Conservation (phyloP, 2,329 filamentous ascomycete genomes). For the Coleophoma eucalyptorum region DNA sequence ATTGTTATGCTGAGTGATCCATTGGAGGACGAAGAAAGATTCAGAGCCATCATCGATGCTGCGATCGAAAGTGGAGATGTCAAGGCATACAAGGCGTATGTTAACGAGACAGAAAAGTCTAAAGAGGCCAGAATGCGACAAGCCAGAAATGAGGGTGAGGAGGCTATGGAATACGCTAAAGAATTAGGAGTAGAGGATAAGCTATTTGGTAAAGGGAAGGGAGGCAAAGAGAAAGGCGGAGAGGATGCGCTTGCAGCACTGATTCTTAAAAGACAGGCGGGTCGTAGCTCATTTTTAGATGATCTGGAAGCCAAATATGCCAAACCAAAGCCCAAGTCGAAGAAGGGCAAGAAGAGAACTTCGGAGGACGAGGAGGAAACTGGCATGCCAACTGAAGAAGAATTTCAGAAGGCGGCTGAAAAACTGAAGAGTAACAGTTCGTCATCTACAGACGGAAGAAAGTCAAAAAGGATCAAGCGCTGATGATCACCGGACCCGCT, state of each 20-base stretch:
- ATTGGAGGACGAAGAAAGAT: slow-evolving; percentile 79
- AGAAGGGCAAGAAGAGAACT: slow-evolving; percentile 46
- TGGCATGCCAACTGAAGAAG: slow-evolving; percentile 57
- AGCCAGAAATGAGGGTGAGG: slow-evolving; percentile 63
- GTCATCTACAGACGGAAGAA: slow-evolving; percentile 7
- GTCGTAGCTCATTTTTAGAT: slow-evolving; percentile 63
- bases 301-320: slow-evolving; percentile 75
- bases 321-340: slow-evolving; percentile 31
- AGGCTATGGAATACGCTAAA: slow-evolving; percentile 73
- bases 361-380: slow-evolving; percentile 59
- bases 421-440: slow-evolving; percentile 31
- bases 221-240: slow-evolving; percentile 31
- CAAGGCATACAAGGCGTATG: slow-evolving; percentile 63
- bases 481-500: slow-evolving; percentile 1
- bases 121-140: slow-evolving; percentile 54
- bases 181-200: slow-evolving; percentile 72
- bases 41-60: slow-evolving; percentile 73
- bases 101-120: slow-evolving; percentile 66
- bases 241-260: slow-evolving; percentile 64
- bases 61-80: slow-evolving; percentile 73
- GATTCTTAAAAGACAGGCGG: slow-evolving; percentile 68
- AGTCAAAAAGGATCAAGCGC: slow-evolving; percentile 20
- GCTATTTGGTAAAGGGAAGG: slow-evolving; percentile 50
- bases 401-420: slow-evolving; percentile 53
- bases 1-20: slow-evolving; percentile 84